Evolutionary conservation across 139 green algal species (phyloP), one percentile per base, ranked within the genome.

Genomic region (Diplosphaera chodatii): DNA sequence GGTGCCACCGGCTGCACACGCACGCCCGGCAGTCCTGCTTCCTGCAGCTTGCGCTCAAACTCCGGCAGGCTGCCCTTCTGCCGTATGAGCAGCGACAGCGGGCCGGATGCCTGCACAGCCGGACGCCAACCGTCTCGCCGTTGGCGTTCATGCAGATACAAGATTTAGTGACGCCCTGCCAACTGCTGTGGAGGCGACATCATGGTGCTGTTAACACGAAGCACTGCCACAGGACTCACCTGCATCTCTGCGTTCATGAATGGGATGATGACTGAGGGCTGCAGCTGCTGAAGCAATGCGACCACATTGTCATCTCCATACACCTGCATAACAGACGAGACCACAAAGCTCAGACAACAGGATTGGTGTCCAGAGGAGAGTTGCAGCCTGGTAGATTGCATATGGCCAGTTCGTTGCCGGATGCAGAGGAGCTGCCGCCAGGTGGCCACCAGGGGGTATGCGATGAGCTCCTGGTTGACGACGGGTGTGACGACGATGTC

Each of bases 201-300:
- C 18, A 25, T 21, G 48, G 16, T 59, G 48, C 48, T 3, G 25
- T 18, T n/a, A 10, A 59, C 13, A 18, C 13, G 18, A 25, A 18
- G 48, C 3, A 18, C 48, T 59, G 48, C 18, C 16, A 59, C 13
- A 48, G 8, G 4, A 25, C 48, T 66, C 22, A 77, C 66, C 33
- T 89, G 73, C 32, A 91, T 87, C 30, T 88, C 80, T 5, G 83
- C 77, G 68, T 93, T 93, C 20, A 87, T 62, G 10, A 93, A 77
- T 0, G 88, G 85, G 23, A 93, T 69, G 55, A 88, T 59, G 5
- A 88, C 84, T 29, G 77, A 70, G 10, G 82, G 87, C 31, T 62
- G 55, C 34, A 91, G 68, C 23, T 80, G 64, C 62, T 77, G 64
- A 10, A 90, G 59, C 68, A 93, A 78, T 28, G 48, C 27, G 29